A percentile compares a stretch with the other conserved stretches of the same genome.
phyloP scores from a whole-genome alignment of 441 rosid genomes.

The Eutrema salsugineum region DNA sequence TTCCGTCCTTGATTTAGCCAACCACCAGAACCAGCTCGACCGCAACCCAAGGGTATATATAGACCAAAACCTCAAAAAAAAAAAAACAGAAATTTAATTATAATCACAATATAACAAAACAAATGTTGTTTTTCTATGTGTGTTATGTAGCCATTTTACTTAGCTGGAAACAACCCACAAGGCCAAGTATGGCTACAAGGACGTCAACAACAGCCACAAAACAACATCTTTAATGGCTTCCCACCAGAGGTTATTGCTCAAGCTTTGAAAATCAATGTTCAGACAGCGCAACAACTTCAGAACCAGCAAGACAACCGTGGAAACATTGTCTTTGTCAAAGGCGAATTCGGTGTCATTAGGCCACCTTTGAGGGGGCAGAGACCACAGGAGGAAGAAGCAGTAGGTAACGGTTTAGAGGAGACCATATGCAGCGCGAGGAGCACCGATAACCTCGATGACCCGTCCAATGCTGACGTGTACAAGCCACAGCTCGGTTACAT shows the following conservation, averaged over 20 bases:
- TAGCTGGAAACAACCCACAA: slow-evolving; percentile 47
- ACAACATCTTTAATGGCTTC: slow-evolving; percentile 39
- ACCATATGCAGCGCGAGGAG: slow-evolving; percentile 43
- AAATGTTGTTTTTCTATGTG: not conserved
- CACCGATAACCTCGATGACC: slow-evolving; percentile 38
- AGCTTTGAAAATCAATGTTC: slow-evolving; percentile 27
- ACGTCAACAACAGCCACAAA: slow-evolving; percentile 19
- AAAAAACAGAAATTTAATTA: not conserved
- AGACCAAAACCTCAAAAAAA: not conserved
- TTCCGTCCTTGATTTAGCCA: slow-evolving; percentile 39
- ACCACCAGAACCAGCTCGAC: slow-evolving; percentile 64
- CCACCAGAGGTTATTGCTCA: slow-evolving; percentile 24
- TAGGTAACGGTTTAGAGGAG: slow-evolving; percentile 48
- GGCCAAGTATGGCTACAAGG: slow-evolving; percentile 21
- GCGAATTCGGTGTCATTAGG: slow-evolving; percentile 15
- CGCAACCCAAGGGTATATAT: slow-evolving; percentile 48
- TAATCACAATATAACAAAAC: not conserved
- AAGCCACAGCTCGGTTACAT: slow-evolving; percentile 50
- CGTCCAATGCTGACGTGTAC: slow-evolving; percentile 43
- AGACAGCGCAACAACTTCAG: slow-evolving; percentile 35
- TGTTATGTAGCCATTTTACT: slow-evolving; percentile 41
- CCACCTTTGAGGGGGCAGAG: slow-evolving; percentile 20
- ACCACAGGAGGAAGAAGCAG: not conserved
- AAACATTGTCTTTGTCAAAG: slow-evolving; percentile 38
- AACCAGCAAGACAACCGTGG: slow-evolving; percentile 35